A percentile compares a stretch with the other conserved stretches of the same genome.
phyloP scores from a whole-genome alignment of 2,329 filamentous ascomycete genomes.

The Xylaria hypoxylon region DNA sequence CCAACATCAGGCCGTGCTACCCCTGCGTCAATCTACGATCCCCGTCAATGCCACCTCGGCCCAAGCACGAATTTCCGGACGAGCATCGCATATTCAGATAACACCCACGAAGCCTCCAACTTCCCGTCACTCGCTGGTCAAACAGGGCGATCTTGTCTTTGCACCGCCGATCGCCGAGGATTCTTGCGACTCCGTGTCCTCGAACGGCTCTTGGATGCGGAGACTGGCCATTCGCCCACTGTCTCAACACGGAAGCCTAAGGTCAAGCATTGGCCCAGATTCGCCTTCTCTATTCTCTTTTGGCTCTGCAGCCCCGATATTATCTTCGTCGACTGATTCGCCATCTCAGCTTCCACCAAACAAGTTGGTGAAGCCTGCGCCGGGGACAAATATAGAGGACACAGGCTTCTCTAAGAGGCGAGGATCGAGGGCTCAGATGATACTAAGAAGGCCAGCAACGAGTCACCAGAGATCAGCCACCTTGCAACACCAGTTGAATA shows the following conservation, averaged over 20 bases:
- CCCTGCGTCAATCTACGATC: slow-evolving; percentile 40
- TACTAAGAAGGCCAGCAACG: slow-evolving; percentile 78
- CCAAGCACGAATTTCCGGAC: slow-evolving; percentile 48
- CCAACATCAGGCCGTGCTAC: slow-evolving; percentile 52
- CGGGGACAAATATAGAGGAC: slow-evolving; percentile 64
- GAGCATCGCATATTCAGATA: slow-evolving; percentile 52
- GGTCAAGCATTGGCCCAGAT: slow-evolving; percentile 73
- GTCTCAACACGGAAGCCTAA: slow-evolving; percentile 72
- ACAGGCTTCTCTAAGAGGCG: slow-evolving; percentile 58
- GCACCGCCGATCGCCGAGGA: slow-evolving; percentile 55
- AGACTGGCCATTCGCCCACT: slow-evolving; percentile 74
- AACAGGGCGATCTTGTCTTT: slow-evolving; percentile 47
- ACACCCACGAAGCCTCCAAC: slow-evolving; percentile 55
- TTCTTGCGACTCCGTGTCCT: slow-evolving; percentile 68
- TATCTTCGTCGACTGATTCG: slow-evolving; percentile 56
- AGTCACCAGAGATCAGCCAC: slow-evolving; percentile 82
- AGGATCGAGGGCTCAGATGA: slow-evolving; percentile 70
- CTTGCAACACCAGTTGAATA: slow-evolving; percentile 63
- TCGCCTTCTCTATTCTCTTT: slow-evolving; percentile 76
- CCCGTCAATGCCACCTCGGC: slow-evolving; percentile 36
- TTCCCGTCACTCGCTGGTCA: slow-evolving; percentile 58
- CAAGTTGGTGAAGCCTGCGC: slow-evolving; percentile 80
- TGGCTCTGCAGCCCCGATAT: slow-evolving; percentile 73
- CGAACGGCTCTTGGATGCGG: slow-evolving; percentile 77
- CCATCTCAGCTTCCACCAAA: slow-evolving; percentile 70